Percentiles rank a stretch among this genome's conserved stretches.
Conservation (phyloP, 139 green algal genomes). For the Tetradesmus lagerheimii region DNA sequence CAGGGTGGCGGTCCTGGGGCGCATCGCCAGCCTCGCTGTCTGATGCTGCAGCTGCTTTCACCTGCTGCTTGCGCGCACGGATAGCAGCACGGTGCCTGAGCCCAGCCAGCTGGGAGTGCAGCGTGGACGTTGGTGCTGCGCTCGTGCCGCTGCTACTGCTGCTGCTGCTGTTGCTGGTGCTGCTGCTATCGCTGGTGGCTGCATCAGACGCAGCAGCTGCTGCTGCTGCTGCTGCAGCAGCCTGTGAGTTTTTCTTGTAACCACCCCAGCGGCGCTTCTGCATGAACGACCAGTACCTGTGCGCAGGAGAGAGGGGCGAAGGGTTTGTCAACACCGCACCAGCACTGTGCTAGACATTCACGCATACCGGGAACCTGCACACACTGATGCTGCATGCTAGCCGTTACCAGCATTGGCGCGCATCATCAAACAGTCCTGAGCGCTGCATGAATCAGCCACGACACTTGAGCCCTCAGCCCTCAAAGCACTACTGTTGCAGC, state of each 20-base stretch:
- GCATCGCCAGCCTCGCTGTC: no score
- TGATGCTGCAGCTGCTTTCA: neutral
- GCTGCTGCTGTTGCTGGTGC: neutral
- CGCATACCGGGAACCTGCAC: no score
- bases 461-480: no score
- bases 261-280: conserved; percentile 56
- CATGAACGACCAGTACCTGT: conserved; percentile 58
- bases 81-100: conserved; percentile 61
- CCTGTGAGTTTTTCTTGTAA: conserved; percentile 24
- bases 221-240: neutral
- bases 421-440: neutral
- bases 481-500: no score
- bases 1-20: neutral
- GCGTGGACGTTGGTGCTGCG: conserved; percentile 1
- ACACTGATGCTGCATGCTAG: no score
- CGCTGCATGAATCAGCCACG: neutral
- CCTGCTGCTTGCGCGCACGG: conserved; percentile 34
- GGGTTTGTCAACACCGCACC: neutral
- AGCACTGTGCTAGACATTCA: neutral
- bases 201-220: neutral
- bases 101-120: conserved; percentile 59
- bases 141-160: neutral
- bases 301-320: neutral
- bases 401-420: no score
- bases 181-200: neutral